Evolutionary conservation across 1,139 yeast species (phyloP), one percentile per base, ranked within the genome.

Genomic region (Geotrichum siamense): DNA sequence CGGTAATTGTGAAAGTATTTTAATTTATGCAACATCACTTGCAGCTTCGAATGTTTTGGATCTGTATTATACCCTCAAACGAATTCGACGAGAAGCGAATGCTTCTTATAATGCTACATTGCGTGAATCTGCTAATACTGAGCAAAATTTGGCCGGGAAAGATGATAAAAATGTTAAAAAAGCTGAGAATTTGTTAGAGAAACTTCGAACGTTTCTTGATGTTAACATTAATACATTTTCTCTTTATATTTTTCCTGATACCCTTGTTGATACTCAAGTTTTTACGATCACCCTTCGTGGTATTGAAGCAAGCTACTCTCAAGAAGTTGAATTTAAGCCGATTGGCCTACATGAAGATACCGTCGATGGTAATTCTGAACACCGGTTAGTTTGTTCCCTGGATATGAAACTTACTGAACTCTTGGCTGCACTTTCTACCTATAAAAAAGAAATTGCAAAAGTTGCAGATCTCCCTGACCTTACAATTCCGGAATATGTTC

Each of bases 31-130:
- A 47, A 87, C 97, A 0, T 85, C 95, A 0, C 70, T 91, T 55
- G 81, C 94, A 0, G 93, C 94, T 0, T 81, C 95, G 0, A 86
- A 82, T 55, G 67, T 85, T 26, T 69, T 80, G 52, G 96, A 89
- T 63, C 79, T 91, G 38, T 75, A 77, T 55, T 81, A 80, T 48
- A 78, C 93, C 0, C 66, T 85, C 20, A 64, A 75, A 39, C 71
- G 95, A 53, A 79, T 87, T 71, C 70, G 79, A 23, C 82, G 79
- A 53, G 95, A 86, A 48, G 82, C 78, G 52, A 72, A 71, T 51
- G 70, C 76, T 3, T 81, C 93, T 0, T 86, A 87, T 56, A 74
- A 72, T 45, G 94, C 86, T 51, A 84, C 84, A 2, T 67, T 81
- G 45, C 67, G 72, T 27, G 86, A 79, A 49, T 75, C 83, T 1